These are phyloP conservation scores for Dioszegia hungarica DNA, from an alignment of 768 basidiomycete genomes.

Conservation along the genomic window DNA sequence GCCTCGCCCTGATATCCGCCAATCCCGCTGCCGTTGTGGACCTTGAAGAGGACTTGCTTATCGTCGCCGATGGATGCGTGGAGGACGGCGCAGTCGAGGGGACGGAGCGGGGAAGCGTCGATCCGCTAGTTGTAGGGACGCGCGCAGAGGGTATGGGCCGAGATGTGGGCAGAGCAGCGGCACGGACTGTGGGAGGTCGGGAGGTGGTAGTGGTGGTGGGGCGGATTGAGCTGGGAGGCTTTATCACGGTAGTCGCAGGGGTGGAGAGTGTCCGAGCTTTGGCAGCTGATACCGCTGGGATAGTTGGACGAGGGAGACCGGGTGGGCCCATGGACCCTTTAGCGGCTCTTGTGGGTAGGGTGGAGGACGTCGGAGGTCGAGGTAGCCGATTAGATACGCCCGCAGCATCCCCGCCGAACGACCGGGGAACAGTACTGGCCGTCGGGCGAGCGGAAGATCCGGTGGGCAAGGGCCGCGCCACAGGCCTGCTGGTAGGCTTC, in stretches of 20 bases:
- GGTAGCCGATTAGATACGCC: not conserved
- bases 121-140: not conserved
- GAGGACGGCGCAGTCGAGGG: not conserved
- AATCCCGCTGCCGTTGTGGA: constrained; percentile 10
- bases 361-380: not conserved
- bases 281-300: not conserved
- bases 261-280: not conserved
- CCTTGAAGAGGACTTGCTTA: not conserved
- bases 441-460: not conserved
- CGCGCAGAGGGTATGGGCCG: not conserved
- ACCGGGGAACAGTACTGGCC: not conserved
- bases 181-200: not conserved
- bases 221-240: not conserved
- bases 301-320: not conserved
- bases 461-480: not conserved
- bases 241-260: not conserved
- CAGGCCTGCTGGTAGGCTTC: too few relatives aligned
- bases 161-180: not conserved
- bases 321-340: not conserved
- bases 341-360: not conserved
- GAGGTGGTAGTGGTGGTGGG: not conserved
- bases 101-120: not conserved
- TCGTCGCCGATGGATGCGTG: not conserved
- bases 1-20: constrained; percentile 23
- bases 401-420: not conserved